Conservation (phyloP, 2,329 filamentous ascomycete species). For the Venturia oleaginea region DNA sequence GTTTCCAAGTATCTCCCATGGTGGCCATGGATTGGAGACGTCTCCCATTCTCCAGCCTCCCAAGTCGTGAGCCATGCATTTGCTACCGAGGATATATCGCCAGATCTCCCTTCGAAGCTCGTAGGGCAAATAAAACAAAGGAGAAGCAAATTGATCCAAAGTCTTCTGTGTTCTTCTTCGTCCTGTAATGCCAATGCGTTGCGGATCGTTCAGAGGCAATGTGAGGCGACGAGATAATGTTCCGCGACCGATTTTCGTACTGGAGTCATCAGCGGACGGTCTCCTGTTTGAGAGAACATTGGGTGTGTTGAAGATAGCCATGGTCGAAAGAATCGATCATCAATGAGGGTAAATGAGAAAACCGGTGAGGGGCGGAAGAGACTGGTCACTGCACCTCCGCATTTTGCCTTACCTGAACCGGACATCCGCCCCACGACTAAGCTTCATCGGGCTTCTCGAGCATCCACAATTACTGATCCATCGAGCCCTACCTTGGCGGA, state of each 20-base stretch:
- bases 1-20: not conserved
- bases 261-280: not conserved
- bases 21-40: constrained; percentile 1
- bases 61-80: constrained; percentile 5
- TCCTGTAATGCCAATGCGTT: not conserved
- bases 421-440: not conserved
- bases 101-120: constrained; percentile 8
- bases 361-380: not conserved
- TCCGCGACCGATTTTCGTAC: not conserved
- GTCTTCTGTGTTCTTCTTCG: not conserved
- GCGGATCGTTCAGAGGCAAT: not conserved
- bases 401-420: not conserved
- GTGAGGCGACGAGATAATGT: not conserved
- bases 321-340: not conserved
- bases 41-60: not conserved
- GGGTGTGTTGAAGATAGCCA: not conserved
- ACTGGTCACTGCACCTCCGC: too few relatives aligned
- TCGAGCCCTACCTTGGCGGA: not conserved
- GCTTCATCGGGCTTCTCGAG: not conserved
- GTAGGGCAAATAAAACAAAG: constrained; percentile 1
- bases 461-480: not conserved
- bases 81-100: constrained; percentile 1
- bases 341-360: not conserved
- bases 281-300: not conserved
- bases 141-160: not conserved